phyloP scores from a whole-genome alignment of 768 basidiomycete species.

The Tulasnella sp. region DNA sequence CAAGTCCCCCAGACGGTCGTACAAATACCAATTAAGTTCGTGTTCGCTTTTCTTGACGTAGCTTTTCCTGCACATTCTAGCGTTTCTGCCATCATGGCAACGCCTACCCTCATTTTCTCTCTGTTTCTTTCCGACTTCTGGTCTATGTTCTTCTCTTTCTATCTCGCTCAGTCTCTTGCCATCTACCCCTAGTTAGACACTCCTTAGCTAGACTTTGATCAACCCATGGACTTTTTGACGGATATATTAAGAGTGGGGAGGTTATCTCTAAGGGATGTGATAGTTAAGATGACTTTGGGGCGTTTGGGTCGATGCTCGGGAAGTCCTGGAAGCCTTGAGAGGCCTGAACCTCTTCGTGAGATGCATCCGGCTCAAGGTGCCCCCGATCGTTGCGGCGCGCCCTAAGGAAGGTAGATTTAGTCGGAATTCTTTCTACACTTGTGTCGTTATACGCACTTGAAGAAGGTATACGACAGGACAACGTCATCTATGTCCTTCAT shows the following conservation, averaged over 20 bases:
- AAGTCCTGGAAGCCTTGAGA: slow-evolving; percentile 23
- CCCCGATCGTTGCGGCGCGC: slow-evolving; percentile 82
- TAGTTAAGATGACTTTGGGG: neutral
- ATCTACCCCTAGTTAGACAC: neutral
- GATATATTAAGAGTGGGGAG: neutral
- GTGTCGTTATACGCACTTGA: slow-evolving; percentile 54
- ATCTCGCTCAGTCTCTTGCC: neutral
- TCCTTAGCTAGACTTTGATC: neutral
- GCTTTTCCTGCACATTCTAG: neutral
- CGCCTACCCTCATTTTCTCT: neutral
- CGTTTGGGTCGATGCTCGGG: slow-evolving; percentile 17
- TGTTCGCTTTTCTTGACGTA: neutral
- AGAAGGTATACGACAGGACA: slow-evolving; percentile 96
- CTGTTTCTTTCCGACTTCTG: neutral
- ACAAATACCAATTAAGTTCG: neutral
- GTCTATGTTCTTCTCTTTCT: neutral
- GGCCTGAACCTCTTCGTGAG: slow-evolving; percentile 43
- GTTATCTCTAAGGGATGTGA: neutral
- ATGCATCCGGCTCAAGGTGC: slow-evolving; percentile 86
- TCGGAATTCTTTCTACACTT: neutral
- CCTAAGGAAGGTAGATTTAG: slow-evolving; percentile 43
- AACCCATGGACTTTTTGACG: slow-evolving; percentile 18
- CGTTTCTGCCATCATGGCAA: neutral
- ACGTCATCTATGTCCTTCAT: slow-evolving; percentile 86
- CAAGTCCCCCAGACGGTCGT: slow-evolving; percentile 6